Base-by-base conservation (phyloP, 805 yeast genomes). In the Wickerhamiella cacticola region DNA sequence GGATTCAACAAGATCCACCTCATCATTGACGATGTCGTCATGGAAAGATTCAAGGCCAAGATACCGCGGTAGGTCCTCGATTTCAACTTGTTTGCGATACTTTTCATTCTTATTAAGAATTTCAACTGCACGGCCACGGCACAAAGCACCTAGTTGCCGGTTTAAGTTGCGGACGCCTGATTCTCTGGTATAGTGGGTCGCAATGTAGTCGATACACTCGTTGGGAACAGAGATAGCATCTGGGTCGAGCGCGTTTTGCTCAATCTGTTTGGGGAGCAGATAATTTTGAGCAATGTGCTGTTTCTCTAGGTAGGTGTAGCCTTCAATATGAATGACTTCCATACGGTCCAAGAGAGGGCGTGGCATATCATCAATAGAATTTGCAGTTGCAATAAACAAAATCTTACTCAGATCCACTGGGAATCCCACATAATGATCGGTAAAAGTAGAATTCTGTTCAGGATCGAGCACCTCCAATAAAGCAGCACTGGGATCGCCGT, bases 401-500 rank as follows among this genome's bases (percentile, higher is more conserved):
- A 83, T 81, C 55, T 82, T 83, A 4, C 94, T 82, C 53, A 86
- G 66, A 59, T 86, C 95, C 18, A 86, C 71, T 0, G 95, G 94
- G 65, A 86, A 81, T 4, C 92, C 92, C 47, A 86, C 64, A 61
- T 82, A 86, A 61, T 84, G 94, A 64, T 86, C 96, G 33, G 74
- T 75, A 63, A 85, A 86, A 26, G 75, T 69, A 29, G 68, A 64
- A 63, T 86, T 86, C 60, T 86, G 95, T 61, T 86, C 95, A 0
- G 96, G 95, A 58, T 86, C 96, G 51, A 86, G 70, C 1, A 86
- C 88, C 62, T 86, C 96, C 51, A 86, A 69, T 56, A 86, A 68
- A 0, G 95, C 95, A 29, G 94, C 94, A 15, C 87, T 80, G 1
- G 95, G 95, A 57, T 86, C 95, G 8, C 96, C 95, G 56, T 79